These are phyloP conservation scores for Pyricularia pennisetigena DNA, from an alignment of 2,329 filamentous ascomycete species.

Conservation along the genomic window DNA sequence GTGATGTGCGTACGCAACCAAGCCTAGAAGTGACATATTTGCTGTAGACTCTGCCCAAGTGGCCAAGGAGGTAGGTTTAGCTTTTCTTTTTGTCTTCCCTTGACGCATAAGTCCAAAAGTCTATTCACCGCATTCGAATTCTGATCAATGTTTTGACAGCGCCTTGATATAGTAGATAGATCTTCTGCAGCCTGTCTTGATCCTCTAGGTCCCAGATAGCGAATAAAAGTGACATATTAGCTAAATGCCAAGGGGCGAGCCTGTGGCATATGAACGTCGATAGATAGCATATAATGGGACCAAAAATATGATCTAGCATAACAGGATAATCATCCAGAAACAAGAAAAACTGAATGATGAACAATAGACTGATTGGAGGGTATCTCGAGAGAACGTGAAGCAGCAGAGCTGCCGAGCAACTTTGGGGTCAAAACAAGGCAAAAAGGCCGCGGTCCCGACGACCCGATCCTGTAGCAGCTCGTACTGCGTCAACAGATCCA, in stretches of 20 bases:
- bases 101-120: no score
- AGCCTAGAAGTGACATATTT: background rate
- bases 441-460: background rate
- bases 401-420: background rate
- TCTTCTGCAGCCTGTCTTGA: background rate
- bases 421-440: background rate
- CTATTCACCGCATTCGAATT: no score
- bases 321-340: background rate
- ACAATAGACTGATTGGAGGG: background rate
- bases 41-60: background rate
- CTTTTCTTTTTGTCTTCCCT: no score
- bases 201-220: background rate
- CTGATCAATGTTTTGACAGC: background rate
- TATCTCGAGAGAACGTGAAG: constrained; percentile 1
- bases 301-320: background rate
- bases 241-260: background rate
- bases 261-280: background rate
- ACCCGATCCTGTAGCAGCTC: background rate
- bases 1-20: background rate
- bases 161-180: background rate
- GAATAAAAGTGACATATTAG: background rate
- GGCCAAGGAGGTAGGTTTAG: background rate
- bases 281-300: background rate
- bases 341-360: background rate
- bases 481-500: constrained; percentile 1